Evolutionary conservation across 164 flowering plant genomes (phyloP).

Genomic region (Magnolia officinalis): DNA sequence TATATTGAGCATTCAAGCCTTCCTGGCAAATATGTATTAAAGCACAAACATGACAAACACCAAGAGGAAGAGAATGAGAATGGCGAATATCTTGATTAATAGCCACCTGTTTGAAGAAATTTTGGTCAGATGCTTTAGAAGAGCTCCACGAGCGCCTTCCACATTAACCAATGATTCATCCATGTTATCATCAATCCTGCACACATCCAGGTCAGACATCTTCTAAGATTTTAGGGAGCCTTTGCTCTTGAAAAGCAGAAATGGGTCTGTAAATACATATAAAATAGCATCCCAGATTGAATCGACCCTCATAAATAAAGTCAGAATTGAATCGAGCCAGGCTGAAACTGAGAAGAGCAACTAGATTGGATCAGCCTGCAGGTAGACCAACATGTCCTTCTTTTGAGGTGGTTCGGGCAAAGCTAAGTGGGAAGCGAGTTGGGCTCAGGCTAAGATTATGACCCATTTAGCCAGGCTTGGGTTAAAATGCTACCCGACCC

Average conservation of each 20-base stretch:
- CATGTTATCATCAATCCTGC: slow-evolving; percentile 95
- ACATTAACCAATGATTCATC: slow-evolving; percentile 77
- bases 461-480: too few relatives aligned
- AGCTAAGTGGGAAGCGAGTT: too few relatives aligned
- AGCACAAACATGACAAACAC: slow-evolving; percentile 63
- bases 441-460: too few relatives aligned
- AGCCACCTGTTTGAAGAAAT: slow-evolving; percentile 90
- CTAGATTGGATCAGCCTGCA: too few relatives aligned
- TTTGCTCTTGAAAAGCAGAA: background rate
- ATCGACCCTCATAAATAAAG: background rate
- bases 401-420: too few relatives aligned
- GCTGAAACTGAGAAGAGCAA: too few relatives aligned
- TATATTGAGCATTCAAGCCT: background rate
- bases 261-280: too few relatives aligned
- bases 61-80: slow-evolving; percentile 61
- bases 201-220: slow-evolving; percentile 5
- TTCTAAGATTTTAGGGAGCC: background rate
- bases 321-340: too few relatives aligned
- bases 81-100: slow-evolving; percentile 68
- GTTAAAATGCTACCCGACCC: too few relatives aligned
- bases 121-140: slow-evolving; percentile 59
- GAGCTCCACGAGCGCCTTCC: slow-evolving; percentile 70
- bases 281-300: background rate
- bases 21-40: slow-evolving; percentile 12
- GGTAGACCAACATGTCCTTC: too few relatives aligned